Base-by-base conservation (phyloP, 371 early-diverging fungal genomes). In the Phascolomyces articulosus region DNA sequence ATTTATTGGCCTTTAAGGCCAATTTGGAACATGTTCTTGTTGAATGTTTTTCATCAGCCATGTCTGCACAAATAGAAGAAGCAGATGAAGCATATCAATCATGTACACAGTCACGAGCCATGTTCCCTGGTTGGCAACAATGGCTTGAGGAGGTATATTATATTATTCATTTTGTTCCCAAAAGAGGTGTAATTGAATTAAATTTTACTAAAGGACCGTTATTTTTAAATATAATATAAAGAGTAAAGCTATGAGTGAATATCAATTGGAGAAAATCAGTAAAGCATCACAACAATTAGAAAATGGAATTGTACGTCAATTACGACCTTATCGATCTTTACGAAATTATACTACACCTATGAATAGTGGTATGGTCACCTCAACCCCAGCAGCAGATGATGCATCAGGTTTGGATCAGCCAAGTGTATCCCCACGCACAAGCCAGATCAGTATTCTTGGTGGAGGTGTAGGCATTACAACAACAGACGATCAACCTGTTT, bases 101-200 rank as follows among this genome's bases (percentile, higher is more conserved):
- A 18, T 77, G 65, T 56, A 23, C 56, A n/a, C 60, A 64, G 13
- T 51, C 72, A 18, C 64, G 68, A 28, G 34, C 66, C 1, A 75
- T 72, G 41, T 34, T 80, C 18, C 61, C 69, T 11, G 78, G 76
- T 0, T 80, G 81, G 81, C 68, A 58, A 27, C 74, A 74, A 40
- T 80, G 81, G 78, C 56, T 80, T 18, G 67, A 69, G 1, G 78
- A 78, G 68, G 78, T 77, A 64, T 23, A 40, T 31, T n/a, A n/a
- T n/a, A n/a, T n/a, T n/a, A n/a, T n/a, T n/a, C n/a, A n/a, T n/a
- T n/a, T n/a, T n/a, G n/a, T n/a, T n/a, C n/a, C n/a, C n/a, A n/a
- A n/a, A n/a, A n/a, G n/a, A n/a, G n/a, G n/a, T n/a, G n/a, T n/a
- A n/a, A 8, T 51, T 3, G 11, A 9, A 48, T 54, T 51, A 28